Conservation (phyloP, 441 rosid genomes). For the Mallotus repandus region DNA sequence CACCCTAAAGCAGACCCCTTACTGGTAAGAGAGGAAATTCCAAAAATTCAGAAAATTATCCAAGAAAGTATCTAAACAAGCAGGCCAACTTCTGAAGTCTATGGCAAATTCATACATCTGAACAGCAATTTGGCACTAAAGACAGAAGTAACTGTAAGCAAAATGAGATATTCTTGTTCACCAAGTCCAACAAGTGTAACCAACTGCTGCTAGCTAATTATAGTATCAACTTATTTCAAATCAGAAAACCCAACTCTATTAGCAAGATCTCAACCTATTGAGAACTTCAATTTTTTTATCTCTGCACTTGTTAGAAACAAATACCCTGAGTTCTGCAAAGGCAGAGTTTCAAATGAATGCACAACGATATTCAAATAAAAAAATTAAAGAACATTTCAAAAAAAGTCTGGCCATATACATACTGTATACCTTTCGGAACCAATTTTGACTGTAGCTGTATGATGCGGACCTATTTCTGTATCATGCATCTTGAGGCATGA, state of each 20-base stretch:
- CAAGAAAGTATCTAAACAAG: neutral
- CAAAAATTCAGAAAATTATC: neutral
- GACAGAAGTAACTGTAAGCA: neutral
- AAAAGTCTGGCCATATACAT: neutral
- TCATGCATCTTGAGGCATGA: conserved; percentile 55
- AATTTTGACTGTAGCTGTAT: conserved; percentile 78
- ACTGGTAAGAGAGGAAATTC: neutral
- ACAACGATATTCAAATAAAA: neutral
- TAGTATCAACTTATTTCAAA: neutral
- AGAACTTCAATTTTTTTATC: neutral
- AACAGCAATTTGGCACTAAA: neutral
- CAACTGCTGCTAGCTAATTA: neutral
- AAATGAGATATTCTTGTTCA: neutral
- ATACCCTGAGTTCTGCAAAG: neutral
- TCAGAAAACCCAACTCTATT: neutral
- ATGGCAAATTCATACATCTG: neutral
- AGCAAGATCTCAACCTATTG: neutral
- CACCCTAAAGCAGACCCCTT: neutral
- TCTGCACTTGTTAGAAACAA: neutral
- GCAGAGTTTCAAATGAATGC: neutral
- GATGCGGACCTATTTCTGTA: conserved; percentile 75
- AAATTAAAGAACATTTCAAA: neutral
- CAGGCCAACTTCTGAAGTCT: neutral
- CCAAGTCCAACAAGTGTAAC: neutral
- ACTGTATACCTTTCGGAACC: conserved; percentile 74